Conservation (phyloP, 306 rosid species). For the Prunus salicina region DNA sequence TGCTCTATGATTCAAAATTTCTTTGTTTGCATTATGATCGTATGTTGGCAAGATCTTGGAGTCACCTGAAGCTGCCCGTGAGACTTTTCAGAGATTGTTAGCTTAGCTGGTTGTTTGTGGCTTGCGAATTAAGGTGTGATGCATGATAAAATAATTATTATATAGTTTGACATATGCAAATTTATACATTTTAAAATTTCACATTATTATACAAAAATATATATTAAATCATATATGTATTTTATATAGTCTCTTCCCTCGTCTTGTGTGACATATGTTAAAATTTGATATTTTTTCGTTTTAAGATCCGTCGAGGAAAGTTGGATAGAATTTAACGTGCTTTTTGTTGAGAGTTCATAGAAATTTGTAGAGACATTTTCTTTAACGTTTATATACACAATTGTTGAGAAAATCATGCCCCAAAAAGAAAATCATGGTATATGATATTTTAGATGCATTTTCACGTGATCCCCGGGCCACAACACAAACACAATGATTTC, state of each 20-base stretch:
- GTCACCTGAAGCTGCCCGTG: not conserved
- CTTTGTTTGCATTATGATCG: not conserved
- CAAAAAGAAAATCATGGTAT: not conserved
- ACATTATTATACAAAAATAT: too few relatives aligned
- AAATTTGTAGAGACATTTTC: too few relatives aligned
- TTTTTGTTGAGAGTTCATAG: too few relatives aligned
- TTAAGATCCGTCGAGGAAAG: too few relatives aligned
- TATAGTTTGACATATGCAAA: not conserved
- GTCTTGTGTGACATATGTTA: too few relatives aligned
- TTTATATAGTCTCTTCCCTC: too few relatives aligned
- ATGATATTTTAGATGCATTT: not conserved
- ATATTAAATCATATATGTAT: too few relatives aligned
- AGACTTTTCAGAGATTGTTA: not conserved
- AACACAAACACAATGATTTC: not conserved
- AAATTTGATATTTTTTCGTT: too few relatives aligned
- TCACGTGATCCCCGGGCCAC: constrained; percentile 1
- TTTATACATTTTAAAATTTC: too few relatives aligned
- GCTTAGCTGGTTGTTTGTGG: not conserved
- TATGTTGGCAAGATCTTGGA: not conserved
- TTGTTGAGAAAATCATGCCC: too few relatives aligned
- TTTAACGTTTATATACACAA: too few relatives aligned
- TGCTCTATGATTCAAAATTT: not conserved
- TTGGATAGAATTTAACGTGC: too few relatives aligned
- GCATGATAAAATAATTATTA: not conserved
- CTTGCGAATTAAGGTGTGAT: not conserved